Base-by-base conservation (phyloP, 2,329 filamentous ascomycete species). In the Botrytis aclada region DNA sequence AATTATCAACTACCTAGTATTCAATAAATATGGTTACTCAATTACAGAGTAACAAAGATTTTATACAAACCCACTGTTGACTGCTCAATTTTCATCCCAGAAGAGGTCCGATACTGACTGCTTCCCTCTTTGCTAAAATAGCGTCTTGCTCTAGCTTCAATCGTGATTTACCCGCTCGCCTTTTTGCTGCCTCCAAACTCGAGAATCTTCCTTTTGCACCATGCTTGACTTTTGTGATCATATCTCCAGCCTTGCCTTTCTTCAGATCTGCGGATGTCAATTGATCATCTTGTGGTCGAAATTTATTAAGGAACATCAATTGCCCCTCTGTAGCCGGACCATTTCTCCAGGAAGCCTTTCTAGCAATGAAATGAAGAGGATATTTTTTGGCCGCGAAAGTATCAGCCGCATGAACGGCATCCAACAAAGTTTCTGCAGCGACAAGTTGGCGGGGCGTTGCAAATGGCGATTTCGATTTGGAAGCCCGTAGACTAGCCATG, bases 211-310 rank as follows among this genome's bases (percentile, higher is more conserved):
- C 92, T 81, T 85, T 88, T 1, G 93, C 93, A 0, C 95, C 95
- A 80, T 96, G 92, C 81, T 92, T 95, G 74, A 97, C 80, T 82
- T 97, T 97, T 12, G 93, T 97, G 76, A 98, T 97, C 92, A 97
- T 95, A 80, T 98, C 95, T 7, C 87, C 87, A 7, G 94, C 95
- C 80, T 89, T 89, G 12, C 95, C 95, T 79, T 95, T 96, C 22
- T 88, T 94, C 73, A 97, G 78, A 41, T 90, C 86, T 0, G 83
- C 82, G 0, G 82, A 77, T 1, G 83, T 86, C 69, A 94, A 79
- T 70, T 87, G 83, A 41, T 89, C 83, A n/a, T 85, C 82, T 70
- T 87, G 83, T 1, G 82, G 82, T 14, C 90, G 85, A 5, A 90
- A 79, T 78, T 89, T 92, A 79, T 94, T 94, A 70, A 96, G 81